Conservation (phyloP, 2,329 filamentous ascomycete species). For the Helicocarpus griseus region DNA sequence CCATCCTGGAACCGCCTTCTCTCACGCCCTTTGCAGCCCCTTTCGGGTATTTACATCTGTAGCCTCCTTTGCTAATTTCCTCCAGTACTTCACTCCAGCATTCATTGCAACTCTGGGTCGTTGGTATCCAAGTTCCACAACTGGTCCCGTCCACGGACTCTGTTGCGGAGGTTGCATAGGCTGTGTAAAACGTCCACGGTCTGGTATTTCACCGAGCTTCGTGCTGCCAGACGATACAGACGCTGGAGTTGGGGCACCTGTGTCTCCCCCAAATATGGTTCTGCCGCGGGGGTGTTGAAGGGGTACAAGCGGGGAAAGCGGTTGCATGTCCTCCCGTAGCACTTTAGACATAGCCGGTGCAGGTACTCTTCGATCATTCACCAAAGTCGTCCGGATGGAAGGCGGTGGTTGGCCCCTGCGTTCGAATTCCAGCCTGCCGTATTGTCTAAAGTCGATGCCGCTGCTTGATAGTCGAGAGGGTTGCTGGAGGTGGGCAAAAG, state of each 20-base stretch:
- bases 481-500: slow-evolving; percentile 1
- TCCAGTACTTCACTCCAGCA: slow-evolving; percentile 3
- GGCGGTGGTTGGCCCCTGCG: not conserved
- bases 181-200: not conserved
- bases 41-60: not conserved
- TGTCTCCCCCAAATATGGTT: not conserved
- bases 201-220: slow-evolving; percentile 1
- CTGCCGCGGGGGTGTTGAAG: not conserved
- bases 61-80: not conserved
- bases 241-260: not conserved
- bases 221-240: slow-evolving; percentile 3
- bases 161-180: not conserved
- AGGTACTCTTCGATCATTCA: not conserved
- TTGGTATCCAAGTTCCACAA: slow-evolving; percentile 3
- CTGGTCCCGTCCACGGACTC: not conserved
- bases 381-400: not conserved
- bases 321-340: not conserved
- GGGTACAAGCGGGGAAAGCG: slow-evolving; percentile 2
- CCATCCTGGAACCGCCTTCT: too few species aligned
- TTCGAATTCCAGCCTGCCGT: not conserved
- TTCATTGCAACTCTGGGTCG: not conserved
- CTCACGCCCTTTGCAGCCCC: not conserved
- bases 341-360: not conserved
- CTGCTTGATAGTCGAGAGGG: not conserved
- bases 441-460: not conserved